phyloP scores from a whole-genome alignment of 257 asterid genomes.

The Solanum microdontum region DNA sequence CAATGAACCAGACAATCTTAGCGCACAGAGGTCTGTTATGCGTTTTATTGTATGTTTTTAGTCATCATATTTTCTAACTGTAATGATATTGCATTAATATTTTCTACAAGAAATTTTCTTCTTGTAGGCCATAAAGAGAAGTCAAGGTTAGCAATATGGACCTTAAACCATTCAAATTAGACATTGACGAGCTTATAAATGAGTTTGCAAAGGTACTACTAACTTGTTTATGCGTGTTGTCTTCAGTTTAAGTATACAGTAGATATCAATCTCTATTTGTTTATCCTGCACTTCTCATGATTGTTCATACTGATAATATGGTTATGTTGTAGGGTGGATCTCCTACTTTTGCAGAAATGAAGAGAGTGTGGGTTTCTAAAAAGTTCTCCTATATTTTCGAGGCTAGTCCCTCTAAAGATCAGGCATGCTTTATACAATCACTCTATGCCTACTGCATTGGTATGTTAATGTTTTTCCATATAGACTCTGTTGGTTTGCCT shows the following conservation, averaged over 20 bases:
- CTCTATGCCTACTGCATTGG: conserved; percentile 62
- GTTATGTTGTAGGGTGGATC: conserved; percentile 35
- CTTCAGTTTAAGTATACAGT: not conserved
- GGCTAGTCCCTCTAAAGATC: conserved; percentile 73
- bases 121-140: not conserved
- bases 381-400: conserved; percentile 72
- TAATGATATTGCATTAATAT: not conserved
- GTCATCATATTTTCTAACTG: not conserved
- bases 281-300: not conserved
- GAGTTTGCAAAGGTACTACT: conserved; percentile 47
- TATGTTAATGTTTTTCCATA: conserved; percentile 8
- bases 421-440: conserved; percentile 81
- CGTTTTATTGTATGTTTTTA: not conserved
- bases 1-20: not conserved
- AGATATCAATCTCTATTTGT: not conserved
- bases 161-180: conserved; percentile 62
- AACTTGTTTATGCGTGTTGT: not conserved
- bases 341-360: conserved; percentile 52
- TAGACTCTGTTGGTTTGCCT: not conserved
- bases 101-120: not conserved
- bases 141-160: conserved; percentile 33
- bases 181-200: conserved; percentile 70
- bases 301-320: not conserved
- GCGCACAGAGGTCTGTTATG: not conserved
- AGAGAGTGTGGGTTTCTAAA: conserved; percentile 61